Evolutionary conservation across 306 rosid genomes (phyloP), one percentile per base, ranked within the genome.

Genomic region (Prunus mira): DNA sequence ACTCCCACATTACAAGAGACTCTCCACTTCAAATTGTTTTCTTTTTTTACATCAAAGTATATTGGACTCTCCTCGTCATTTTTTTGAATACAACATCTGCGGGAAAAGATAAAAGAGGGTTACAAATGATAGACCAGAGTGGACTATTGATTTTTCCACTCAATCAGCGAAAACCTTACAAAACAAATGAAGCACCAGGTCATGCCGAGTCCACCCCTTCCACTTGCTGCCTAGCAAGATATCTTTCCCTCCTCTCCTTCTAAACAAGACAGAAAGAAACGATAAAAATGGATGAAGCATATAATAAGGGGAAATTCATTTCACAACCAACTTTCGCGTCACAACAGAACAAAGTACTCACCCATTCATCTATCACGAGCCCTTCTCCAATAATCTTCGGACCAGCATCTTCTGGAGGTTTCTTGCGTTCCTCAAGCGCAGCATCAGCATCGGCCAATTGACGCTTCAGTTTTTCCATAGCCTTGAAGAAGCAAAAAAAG

Each of bases 211-310:
- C 97, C 75, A 87, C 88, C 73, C 87, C 91, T 73, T 89, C 98
- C 51, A 81, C 96, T 84, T 89, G 97, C 84, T 92, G 98, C 77
- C 81, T 86, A 9, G 98, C 98, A 17, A 95, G 97, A 66, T 95
- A 95, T 85, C 96, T 85, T 88, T 92, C 98, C 90, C 98, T 84
- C 79, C 98, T 86, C 87, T 95, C 98, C 83, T 95, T 95, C 98
- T 92, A 82, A 7, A 86, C 55, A 60, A 80, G 66, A 76, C 49
- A 3, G 24, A 63, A 27, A 34, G 38, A 63, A 27, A 34, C 47
- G 30, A 55, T 27, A 19, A 6, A 68, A 63, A 66, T 3, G 50
- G 8, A 84, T 67, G 60, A 65, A 22, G 49, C 34, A 67, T 68
- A 11, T 15, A 18, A 58, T 55, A 45, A 72, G 60, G 55, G 43